Evolutionary conservation across 2,329 filamentous ascomycete genomes (phyloP).

Genomic region (Colletotrichum tofieldiae): DNA sequence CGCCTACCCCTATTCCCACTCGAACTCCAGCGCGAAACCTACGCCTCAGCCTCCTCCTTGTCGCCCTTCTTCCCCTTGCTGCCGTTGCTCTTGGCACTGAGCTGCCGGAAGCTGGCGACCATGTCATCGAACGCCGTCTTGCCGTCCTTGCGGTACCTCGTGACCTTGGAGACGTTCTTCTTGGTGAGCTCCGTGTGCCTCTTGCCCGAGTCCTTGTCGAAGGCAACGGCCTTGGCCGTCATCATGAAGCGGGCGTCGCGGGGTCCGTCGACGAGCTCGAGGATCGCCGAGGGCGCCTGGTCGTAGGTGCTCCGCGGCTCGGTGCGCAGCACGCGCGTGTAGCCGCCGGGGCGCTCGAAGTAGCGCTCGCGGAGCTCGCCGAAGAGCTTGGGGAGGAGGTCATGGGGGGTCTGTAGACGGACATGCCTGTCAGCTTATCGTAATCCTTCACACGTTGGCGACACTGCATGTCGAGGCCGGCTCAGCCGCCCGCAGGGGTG

Average conservation of each 20-base stretch:
- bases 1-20: neutral
- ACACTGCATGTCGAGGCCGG: neutral
- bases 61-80: constrained; percentile 51
- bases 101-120: constrained; percentile 62
- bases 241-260: constrained; percentile 95
- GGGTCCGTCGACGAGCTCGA: constrained; percentile 95
- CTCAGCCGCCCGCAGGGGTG: constrained; percentile 46
- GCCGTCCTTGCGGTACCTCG: constrained; percentile 79
- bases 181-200: constrained; percentile 79
- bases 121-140: constrained; percentile 77
- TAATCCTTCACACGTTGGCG: neutral
- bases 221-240: constrained; percentile 87
- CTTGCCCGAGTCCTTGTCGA: constrained; percentile 70
- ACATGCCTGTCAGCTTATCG: neutral
- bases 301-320: constrained; percentile 88
- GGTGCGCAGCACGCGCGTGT: constrained; percentile 93
- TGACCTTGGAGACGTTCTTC: constrained; percentile 88
- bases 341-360: constrained; percentile 84
- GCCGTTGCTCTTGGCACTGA: constrained; percentile 49
- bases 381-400: constrained; percentile 89
- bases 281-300: constrained; percentile 89
- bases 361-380: constrained; percentile 87
- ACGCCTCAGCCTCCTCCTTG: constrained; percentile 35
- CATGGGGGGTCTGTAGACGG: constrained; percentile 72
- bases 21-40: neutral